Conservation (phyloP, 1,284 basidiomycete genomes). For the Heterobasidion irregulare region DNA sequence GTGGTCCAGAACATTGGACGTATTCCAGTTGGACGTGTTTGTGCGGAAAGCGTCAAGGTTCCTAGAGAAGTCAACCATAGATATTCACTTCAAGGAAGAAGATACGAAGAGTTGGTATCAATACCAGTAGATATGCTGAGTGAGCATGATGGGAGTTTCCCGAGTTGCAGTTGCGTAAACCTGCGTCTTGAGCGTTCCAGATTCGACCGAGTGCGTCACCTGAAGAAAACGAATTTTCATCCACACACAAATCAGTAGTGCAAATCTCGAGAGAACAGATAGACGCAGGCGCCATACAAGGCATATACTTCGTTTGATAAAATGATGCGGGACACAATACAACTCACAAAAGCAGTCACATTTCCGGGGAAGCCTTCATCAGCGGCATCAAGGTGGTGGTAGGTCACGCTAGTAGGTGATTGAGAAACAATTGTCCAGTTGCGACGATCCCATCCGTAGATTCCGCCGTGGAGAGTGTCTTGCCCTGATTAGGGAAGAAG, state of each 20-base stretch:
- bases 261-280: too few relatives aligned
- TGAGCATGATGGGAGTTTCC: slow-evolving; percentile 53
- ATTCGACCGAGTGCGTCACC: slow-evolving; percentile 41
- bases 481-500: slow-evolving; percentile 18
- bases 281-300: too few relatives aligned
- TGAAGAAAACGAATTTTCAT: slow-evolving; percentile 11
- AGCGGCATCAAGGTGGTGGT: slow-evolving; percentile 39
- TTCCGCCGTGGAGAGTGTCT: slow-evolving; percentile 46
- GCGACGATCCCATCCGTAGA: slow-evolving; percentile 45
- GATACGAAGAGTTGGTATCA: neutral
- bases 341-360: slow-evolving; percentile 35
- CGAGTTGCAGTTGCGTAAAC: slow-evolving; percentile 39
- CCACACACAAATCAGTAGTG: neutral
- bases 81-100: neutral
- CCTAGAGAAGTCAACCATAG: slow-evolving; percentile 17
- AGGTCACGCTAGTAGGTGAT: slow-evolving; percentile 37
- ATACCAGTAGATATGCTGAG: slow-evolving; percentile 47
- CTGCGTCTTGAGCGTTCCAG: slow-evolving; percentile 35
- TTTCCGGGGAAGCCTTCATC: slow-evolving; percentile 49
- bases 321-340: neutral
- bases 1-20: slow-evolving; percentile 31
- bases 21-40: slow-evolving; percentile 13
- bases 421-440: slow-evolving; percentile 42
- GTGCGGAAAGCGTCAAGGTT: slow-evolving; percentile 49
- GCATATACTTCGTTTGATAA: too few relatives aligned